Conservation (phyloP, 129 eudicot genomes). For the Pittosporum tobira region DNA sequence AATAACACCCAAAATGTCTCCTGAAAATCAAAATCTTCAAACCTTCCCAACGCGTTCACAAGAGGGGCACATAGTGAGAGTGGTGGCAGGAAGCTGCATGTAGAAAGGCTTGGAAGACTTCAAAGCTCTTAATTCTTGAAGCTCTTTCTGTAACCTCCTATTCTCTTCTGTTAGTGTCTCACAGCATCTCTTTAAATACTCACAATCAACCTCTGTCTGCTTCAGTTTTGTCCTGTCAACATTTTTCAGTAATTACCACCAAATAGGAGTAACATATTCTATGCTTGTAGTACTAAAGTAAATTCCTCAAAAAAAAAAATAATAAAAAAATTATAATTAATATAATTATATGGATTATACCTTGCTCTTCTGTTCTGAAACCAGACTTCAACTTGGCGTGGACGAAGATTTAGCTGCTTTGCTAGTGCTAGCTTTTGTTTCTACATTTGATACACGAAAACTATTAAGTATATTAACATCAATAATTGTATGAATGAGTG, state of each 20-base stretch:
- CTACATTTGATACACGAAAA: slow-evolving; percentile 33
- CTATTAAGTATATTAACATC: background rate
- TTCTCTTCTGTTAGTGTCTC: slow-evolving; percentile 95
- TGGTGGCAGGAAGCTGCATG: slow-evolving; percentile 92
- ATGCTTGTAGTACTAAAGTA: background rate
- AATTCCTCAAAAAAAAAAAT: background rate
- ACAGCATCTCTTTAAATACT: slow-evolving; percentile 87
- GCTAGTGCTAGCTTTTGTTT: slow-evolving; percentile 79
- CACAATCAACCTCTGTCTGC: slow-evolving; percentile 98
- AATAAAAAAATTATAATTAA: background rate
- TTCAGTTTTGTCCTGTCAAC: slow-evolving; percentile 74
- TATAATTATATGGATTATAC: slow-evolving; percentile 9
- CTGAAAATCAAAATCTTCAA: background rate
- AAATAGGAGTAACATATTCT: too few relatives aligned
- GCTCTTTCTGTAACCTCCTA: slow-evolving; percentile 86
- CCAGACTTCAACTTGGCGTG: slow-evolving; percentile 99
- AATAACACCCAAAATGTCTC: background rate
- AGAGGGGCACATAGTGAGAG: slow-evolving; percentile 96
- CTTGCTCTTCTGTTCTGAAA: slow-evolving; percentile 97
- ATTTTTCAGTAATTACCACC: background rate
- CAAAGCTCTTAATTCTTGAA: slow-evolving; percentile 84
- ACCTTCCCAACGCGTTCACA: slow-evolving; percentile 62
- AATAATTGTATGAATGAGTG: too few relatives aligned
- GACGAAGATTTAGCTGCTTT: slow-evolving; percentile 82
- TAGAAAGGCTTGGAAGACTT: slow-evolving; percentile 85